Evolutionary conservation across 768 basidiomycete species (phyloP).

Genomic region (Lentinula sp.): DNA sequence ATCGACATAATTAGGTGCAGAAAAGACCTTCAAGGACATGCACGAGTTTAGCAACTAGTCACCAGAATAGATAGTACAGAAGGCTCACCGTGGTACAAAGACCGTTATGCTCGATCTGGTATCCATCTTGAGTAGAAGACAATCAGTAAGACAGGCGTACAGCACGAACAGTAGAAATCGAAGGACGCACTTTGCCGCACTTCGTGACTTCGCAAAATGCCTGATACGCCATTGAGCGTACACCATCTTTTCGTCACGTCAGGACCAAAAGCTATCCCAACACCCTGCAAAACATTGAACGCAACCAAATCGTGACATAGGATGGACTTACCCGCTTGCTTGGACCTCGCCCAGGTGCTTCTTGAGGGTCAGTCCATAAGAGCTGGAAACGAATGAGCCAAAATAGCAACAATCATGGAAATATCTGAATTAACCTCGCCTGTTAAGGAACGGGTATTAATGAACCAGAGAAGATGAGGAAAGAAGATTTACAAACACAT

Average conservation of each 20-base stretch:
- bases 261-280: slow-evolving; percentile 93
- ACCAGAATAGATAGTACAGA: not conserved
- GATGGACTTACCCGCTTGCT: slow-evolving; percentile 78
- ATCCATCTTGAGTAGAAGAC: slow-evolving; percentile 56
- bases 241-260: slow-evolving; percentile 92
- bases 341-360: slow-evolving; percentile 81
- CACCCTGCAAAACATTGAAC: slow-evolving; percentile 52
- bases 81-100: slow-evolving; percentile 82
- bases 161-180: not conserved
- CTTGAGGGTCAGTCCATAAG: slow-evolving; percentile 97
- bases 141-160: not conserved
- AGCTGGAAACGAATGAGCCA: slow-evolving; percentile 38
- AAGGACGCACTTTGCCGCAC: slow-evolving; percentile 71
- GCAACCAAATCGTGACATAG: not conserved
- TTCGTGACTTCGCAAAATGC: slow-evolving; percentile 93
- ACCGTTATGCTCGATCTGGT: slow-evolving; percentile 91
- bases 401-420: not conserved
- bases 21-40: slow-evolving; percentile 58
- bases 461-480: not conserved
- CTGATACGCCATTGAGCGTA: slow-evolving; percentile 76
- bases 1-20: slow-evolving; percentile 94
- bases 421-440: slow-evolving; percentile 51
- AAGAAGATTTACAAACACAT: slow-evolving; percentile 62
- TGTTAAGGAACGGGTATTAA: slow-evolving; percentile 18
- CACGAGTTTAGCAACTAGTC: not conserved